Percentiles rank a stretch among this genome's conserved stretches.
These are phyloP conservation scores for Bryoerythrophyllum caledonicum DNA, from an alignment of 225 moss, liverwort and hornwort genomes.

Conservation along the genomic window DNA sequence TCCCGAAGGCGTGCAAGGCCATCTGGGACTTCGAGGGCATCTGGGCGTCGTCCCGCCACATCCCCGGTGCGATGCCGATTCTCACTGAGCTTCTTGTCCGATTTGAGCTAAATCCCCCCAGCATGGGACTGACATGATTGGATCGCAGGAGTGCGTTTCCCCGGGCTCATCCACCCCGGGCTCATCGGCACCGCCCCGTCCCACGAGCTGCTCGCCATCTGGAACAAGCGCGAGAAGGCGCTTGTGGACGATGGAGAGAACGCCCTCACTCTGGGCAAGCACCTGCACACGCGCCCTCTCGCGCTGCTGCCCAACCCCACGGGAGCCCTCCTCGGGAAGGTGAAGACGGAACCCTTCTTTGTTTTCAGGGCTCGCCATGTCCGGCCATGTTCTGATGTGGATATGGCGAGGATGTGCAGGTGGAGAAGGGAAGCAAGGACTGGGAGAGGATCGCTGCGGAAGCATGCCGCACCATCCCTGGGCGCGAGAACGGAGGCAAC, in stretches of 20 bases:
- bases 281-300: conserved; percentile 82
- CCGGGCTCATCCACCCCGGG: conserved; percentile 85
- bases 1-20: conserved; percentile 81
- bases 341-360: neutral
- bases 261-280: conserved; percentile 64
- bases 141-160: conserved; percentile 73
- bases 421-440: conserved; percentile 55
- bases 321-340: conserved; percentile 83
- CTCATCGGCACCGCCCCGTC: conserved; percentile 89
- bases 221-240: conserved; percentile 74
- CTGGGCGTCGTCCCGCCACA: conserved; percentile 77
- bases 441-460: conserved; percentile 73
- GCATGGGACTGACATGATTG: neutral
- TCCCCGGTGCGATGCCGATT: conserved; percentile 49
- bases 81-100: neutral
- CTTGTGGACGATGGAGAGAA: conserved; percentile 70
- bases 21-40: conserved; percentile 94
- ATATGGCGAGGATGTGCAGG: conserved; percentile 32
- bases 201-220: conserved; percentile 80
- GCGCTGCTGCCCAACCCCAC: conserved; percentile 56
- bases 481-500: conserved; percentile 87
- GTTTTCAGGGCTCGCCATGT: neutral
- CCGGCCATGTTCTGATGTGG: neutral
- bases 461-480: conserved; percentile 78
- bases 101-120: neutral